phyloP scores from a whole-genome alignment of 192 early-diverging fungal species.

The Mortierella alpina region DNA sequence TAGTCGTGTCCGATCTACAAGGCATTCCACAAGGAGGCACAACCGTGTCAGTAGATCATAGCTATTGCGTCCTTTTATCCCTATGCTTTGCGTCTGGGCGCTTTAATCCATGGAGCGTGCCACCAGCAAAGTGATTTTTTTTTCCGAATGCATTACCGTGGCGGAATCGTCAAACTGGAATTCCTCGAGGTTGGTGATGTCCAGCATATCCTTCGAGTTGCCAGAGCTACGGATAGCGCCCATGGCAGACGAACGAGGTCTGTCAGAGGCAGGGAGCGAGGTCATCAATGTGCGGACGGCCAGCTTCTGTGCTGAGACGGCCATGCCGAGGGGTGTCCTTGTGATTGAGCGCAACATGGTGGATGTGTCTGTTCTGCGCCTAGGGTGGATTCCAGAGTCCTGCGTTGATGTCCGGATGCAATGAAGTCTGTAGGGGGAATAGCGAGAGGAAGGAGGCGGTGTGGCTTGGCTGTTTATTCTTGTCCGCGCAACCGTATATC shows the following conservation, averaged over 20 bases:
- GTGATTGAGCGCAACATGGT: constrained; percentile 47
- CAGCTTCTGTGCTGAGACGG: constrained; percentile 9
- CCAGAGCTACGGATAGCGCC: constrained; percentile 40
- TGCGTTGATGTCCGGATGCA: background rate
- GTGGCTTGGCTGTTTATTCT: background rate
- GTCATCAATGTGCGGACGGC: constrained; percentile 44
- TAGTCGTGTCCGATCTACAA: constrained; percentile 56
- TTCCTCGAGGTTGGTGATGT: constrained; percentile 60
- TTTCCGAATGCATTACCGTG: constrained; percentile 35
- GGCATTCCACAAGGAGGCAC: background rate
- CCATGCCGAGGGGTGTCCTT: constrained; percentile 26
- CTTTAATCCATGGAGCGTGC: background rate
- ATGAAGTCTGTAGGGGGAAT: background rate
- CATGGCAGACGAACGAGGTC: constrained; percentile 42
- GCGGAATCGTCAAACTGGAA: constrained; percentile 68
- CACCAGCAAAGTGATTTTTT: background rate
- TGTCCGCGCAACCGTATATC: too few relatives aligned
- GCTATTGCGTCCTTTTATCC: background rate
- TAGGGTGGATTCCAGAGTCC: background rate
- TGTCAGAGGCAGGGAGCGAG: constrained; percentile 25
- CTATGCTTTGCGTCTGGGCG: background rate
- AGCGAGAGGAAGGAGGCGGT: background rate
- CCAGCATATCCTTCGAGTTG: constrained; percentile 54
- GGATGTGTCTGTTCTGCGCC: background rate
- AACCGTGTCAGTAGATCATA: background rate